A percentile compares a stretch with the other conserved stretches of the same genome.
Evolutionary conservation across 495 filamentous ascomycete species (phyloP).

Genomic region (Podospora tetraspora): DNA sequence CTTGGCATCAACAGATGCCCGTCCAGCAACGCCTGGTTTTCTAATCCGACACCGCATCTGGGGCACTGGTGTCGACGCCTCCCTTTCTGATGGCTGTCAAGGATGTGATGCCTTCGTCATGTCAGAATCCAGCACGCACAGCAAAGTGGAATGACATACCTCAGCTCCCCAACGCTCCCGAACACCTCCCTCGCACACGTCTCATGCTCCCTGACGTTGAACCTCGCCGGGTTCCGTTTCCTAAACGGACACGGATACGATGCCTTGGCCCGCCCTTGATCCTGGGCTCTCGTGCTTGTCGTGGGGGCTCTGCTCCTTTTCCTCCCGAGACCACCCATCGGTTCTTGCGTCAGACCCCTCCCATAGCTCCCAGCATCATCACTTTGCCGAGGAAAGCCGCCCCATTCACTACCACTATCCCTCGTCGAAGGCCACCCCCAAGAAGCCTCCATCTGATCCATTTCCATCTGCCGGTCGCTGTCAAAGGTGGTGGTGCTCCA

Average conservation of each 20-base stretch:
- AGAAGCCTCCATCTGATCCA: not conserved
- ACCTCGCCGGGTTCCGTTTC: slow-evolving; percentile 35
- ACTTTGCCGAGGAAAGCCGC: not conserved
- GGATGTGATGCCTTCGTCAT: slow-evolving; percentile 19
- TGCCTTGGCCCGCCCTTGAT: not conserved
- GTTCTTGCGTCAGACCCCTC: not conserved
- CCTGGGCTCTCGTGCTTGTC: not conserved
- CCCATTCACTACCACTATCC: not conserved
- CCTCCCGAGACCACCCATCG: not conserved
- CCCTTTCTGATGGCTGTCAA: slow-evolving; percentile 11
- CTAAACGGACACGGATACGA: slow-evolving; percentile 33
- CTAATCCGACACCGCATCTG: slow-evolving; percentile 20
- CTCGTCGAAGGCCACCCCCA: not conserved
- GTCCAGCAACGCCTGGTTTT: slow-evolving; percentile 6
- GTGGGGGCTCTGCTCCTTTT: not conserved
- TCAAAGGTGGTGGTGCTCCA: not conserved
- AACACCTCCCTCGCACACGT: slow-evolving; percentile 27
- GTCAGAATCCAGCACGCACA: not conserved
- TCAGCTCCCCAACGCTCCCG: slow-evolving; percentile 17
- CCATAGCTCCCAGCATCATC: not conserved
- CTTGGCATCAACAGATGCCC: slow-evolving; percentile 22
- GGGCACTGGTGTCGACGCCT: slow-evolving; percentile 17
- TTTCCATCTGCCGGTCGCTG: not conserved
- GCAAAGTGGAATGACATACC: slow-evolving; percentile 13
- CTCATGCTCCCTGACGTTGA: slow-evolving; percentile 34